Evolutionary conservation across 345 rosid genomes (phyloP).

Genomic region (Acer campestre): DNA sequence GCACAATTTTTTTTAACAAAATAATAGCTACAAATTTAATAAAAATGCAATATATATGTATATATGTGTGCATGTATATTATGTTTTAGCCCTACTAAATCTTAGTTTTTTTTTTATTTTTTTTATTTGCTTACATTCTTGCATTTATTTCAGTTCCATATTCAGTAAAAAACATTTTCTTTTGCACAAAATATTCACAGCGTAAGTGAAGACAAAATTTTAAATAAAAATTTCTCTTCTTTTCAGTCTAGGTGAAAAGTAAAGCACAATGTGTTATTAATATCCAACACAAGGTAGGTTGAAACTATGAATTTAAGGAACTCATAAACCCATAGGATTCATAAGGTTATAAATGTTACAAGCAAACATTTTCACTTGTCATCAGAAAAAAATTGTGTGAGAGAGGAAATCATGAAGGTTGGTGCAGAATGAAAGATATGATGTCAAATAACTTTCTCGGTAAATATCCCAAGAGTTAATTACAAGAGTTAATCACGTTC

Average conservation of each 20-base stretch:
- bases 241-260: not conserved
- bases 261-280: not conserved
- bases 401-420: not conserved
- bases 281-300: not conserved
- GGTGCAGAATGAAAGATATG: not conserved
- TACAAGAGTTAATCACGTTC: not conserved
- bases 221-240: not conserved
- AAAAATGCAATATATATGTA: too few relatives aligned
- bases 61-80: too few relatives aligned
- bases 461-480: not conserved
- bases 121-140: not conserved
- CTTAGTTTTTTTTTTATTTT: not conserved
- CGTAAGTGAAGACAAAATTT: not conserved
- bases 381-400: not conserved
- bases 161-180: not conserved
- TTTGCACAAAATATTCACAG: not conserved
- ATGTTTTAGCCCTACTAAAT: too few relatives aligned
- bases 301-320: not conserved
- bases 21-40: too few relatives aligned
- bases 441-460: not conserved
- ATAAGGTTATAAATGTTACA: constrained; percentile 1
- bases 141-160: not conserved
- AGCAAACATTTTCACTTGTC: not conserved
- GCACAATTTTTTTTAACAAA: too few relatives aligned
- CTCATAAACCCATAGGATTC: not conserved